These are phyloP conservation scores for Dictyostelium purpureum DNA, from an alignment of 78 protist species.

Conservation along the genomic window DNA sequence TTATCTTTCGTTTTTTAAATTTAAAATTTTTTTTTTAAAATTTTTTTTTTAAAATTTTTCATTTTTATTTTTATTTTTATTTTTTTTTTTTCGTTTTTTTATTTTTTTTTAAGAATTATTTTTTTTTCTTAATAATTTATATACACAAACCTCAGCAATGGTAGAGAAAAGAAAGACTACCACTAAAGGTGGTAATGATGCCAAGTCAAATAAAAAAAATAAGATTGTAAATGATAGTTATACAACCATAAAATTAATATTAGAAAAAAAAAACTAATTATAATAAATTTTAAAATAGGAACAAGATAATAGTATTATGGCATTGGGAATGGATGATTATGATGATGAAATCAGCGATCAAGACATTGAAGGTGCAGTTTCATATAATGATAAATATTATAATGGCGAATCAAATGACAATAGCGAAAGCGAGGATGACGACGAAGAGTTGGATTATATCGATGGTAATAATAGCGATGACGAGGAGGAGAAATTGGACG, in stretches of 20 bases:
- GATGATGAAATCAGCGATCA: constrained; percentile 24
- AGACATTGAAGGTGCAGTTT: background rate
- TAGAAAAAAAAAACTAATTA: background rate
- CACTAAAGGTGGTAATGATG: background rate
- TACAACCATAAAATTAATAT: background rate
- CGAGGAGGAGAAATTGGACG: constrained; percentile 50
- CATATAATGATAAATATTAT: constrained; percentile 6
- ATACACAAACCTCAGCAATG: too few species aligned
- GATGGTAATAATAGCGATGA: constrained; percentile 35
- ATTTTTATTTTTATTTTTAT: background rate
- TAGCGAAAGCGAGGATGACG: constrained; percentile 4
- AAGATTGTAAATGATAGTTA: background rate
- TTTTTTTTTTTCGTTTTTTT: background rate
- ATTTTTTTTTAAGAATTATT: background rate
- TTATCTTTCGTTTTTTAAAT: too few species aligned
- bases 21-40: too few species aligned
- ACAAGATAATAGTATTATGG: constrained; percentile 9
- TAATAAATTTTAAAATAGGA: background rate
- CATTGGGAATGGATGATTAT: constrained; percentile 43
- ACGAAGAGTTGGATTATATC: background rate
- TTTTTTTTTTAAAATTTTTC: too few species aligned
- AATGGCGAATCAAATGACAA: background rate
- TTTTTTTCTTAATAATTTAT: background rate
- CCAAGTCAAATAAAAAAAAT: background rate
- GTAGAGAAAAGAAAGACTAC: background rate